Conservation (phyloP, 495 filamentous ascomycete genomes). For the Saxophila tyrrhenica region DNA sequence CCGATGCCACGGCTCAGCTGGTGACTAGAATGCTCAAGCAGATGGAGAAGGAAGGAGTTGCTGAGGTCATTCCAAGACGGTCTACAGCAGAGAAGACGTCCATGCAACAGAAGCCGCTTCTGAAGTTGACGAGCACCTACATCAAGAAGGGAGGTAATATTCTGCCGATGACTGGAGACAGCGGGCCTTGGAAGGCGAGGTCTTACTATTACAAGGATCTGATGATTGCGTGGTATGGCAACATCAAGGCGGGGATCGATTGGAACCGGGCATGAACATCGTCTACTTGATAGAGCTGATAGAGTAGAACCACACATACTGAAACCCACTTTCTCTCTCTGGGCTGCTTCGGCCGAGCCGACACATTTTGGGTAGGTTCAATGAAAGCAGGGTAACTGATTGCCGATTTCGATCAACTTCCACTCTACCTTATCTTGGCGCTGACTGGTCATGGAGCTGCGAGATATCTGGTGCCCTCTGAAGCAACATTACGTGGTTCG, state of each 20-base stretch:
- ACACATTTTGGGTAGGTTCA: no score
- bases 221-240: constrained; percentile 38
- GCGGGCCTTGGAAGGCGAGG: constrained; percentile 44
- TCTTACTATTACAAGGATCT: constrained; percentile 44
- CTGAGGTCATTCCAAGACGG: constrained; percentile 24
- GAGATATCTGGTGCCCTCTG: no score
- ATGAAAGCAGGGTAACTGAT: no score
- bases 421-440: no score
- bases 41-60: constrained; percentile 32
- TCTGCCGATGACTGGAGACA: constrained; percentile 37
- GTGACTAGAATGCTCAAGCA: constrained; percentile 36
- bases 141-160: constrained; percentile 30
- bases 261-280: no score
- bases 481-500: no score
- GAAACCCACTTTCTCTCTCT: no score
- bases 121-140: constrained; percentile 43
- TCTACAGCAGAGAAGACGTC: constrained; percentile 20
- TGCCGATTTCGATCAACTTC: no score
- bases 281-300: no score
- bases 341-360: no score
- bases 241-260: constrained; percentile 32
- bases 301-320: no score
- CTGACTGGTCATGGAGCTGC: no score
- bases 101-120: constrained; percentile 28
- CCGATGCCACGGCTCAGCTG: constrained; percentile 42